phyloP scores from a whole-genome alignment of 1,284 basidiomycete species.

The Agroathelia rolfsii region DNA sequence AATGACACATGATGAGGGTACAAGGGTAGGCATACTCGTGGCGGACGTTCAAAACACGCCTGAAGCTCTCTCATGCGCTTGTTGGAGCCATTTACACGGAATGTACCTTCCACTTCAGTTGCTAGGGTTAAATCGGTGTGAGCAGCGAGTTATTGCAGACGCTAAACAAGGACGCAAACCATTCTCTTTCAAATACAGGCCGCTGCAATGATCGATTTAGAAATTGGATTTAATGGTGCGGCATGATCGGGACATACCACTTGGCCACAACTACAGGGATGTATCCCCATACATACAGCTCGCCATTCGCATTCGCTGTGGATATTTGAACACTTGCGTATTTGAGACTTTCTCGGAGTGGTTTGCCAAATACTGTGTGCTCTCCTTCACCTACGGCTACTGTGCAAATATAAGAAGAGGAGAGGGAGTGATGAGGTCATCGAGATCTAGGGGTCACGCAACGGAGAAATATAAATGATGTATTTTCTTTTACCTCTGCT shows the following conservation, averaged over 20 bases:
- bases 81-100: constrained; percentile 87
- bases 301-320: constrained; percentile 77
- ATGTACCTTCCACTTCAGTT: constrained; percentile 91
- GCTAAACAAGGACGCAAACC: constrained; percentile 30
- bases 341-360: constrained; percentile 74
- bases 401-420: constrained; percentile 12
- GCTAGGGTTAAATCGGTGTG: too few species aligned
- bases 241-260: constrained; percentile 50
- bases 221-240: constrained; percentile 10
- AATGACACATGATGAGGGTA: neutral
- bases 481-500: constrained; percentile 31
- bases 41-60: constrained; percentile 80
- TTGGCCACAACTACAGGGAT: constrained; percentile 97
- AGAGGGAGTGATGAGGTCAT: constrained; percentile 6
- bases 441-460: constrained; percentile 6
- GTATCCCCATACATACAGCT: constrained; percentile 85
- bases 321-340: constrained; percentile 92
- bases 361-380: constrained; percentile 75
- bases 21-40: constrained; percentile 39
- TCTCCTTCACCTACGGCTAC: constrained; percentile 19
- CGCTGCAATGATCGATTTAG: constrained; percentile 34
- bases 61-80: constrained; percentile 96
- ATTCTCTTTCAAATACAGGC: constrained; percentile 85
- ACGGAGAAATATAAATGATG: constrained; percentile 11
- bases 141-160: too few species aligned